These are phyloP conservation scores for Euphrasia confusa DNA, from an alignment of 257 asterid genomes.

Conservation along the genomic window DNA sequence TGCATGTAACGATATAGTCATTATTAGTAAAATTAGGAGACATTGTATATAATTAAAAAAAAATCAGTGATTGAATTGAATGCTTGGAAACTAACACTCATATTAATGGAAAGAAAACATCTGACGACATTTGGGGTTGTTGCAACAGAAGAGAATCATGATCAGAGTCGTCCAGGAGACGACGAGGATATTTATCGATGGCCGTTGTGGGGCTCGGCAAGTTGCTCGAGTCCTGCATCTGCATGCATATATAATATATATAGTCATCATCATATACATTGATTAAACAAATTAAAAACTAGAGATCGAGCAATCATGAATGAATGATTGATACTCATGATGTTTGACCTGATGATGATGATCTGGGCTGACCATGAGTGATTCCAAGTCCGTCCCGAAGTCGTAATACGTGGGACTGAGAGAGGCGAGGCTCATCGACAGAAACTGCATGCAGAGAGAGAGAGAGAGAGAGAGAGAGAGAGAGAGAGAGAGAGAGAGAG, in stretches of 20 bases:
- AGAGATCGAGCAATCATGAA: not conserved
- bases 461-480: no score
- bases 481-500: no score
- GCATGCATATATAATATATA: slow-evolving; percentile 17
- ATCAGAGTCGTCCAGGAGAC: slow-evolving; percentile 38
- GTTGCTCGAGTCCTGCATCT: slow-evolving; percentile 35
- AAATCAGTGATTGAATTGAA: slow-evolving; percentile 4
- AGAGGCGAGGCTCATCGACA: slow-evolving; percentile 87
- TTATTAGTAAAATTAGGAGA: no score
- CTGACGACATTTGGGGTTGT: slow-evolving; percentile 33
- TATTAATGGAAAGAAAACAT: slow-evolving; percentile 55
- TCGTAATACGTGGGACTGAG: slow-evolving; percentile 58
- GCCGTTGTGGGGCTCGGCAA: slow-evolving; percentile 34
- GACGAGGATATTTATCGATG: slow-evolving; percentile 17
- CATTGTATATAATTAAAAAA: no score
- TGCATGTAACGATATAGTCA: no score
- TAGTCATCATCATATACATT: no score
- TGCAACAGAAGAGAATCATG: slow-evolving; percentile 34
- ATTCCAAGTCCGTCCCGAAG: slow-evolving; percentile 68
- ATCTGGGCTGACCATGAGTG: slow-evolving; percentile 50
- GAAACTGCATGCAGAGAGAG: slow-evolving; percentile 44
- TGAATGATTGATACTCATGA: not conserved
- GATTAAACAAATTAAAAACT: no score
- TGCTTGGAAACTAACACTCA: slow-evolving; percentile 27
- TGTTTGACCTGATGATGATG: slow-evolving; percentile 37